Percentiles rank a stretch among this genome's conserved stretches.
Conservation (phyloP, 768 basidiomycete species). For the Hygrocybe coccinea region DNA sequence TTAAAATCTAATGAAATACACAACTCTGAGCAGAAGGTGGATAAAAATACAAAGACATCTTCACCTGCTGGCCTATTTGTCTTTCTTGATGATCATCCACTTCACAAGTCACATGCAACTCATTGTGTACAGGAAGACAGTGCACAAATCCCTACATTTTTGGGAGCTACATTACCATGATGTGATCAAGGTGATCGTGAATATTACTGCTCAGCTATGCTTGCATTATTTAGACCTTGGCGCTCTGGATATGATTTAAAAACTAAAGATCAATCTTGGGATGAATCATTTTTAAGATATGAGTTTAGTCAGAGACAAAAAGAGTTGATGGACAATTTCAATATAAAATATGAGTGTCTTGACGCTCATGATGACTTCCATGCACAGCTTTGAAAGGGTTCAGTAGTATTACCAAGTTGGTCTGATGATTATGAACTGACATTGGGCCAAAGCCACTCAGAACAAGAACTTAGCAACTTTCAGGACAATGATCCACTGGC, state of each 20-base stretch:
- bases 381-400: background rate
- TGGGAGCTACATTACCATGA: constrained; percentile 28
- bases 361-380: constrained; percentile 20
- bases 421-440: no score
- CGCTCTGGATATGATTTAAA: constrained; percentile 22
- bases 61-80: constrained; percentile 24
- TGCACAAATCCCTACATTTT: constrained; percentile 24
- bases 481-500: background rate
- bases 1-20: background rate
- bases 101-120: background rate
- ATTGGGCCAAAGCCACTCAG: no score
- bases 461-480: no score
- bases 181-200: constrained; percentile 28
- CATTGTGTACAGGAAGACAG: background rate
- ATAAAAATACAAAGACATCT: constrained; percentile 19
- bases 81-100: constrained; percentile 9
- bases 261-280: constrained; percentile 18
- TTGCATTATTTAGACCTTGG: constrained; percentile 32
- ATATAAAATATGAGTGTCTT: constrained; percentile 33
- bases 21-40: background rate
- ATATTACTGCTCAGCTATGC: constrained; percentile 29
- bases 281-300: constrained; percentile 20
- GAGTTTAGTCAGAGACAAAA: constrained; percentile 11
- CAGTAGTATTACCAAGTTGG: no score
- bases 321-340: constrained; percentile 26